Evolutionary conservation across 2,329 filamentous ascomycete species (phyloP).

Genomic region (Thielaviopsis populi): DNA sequence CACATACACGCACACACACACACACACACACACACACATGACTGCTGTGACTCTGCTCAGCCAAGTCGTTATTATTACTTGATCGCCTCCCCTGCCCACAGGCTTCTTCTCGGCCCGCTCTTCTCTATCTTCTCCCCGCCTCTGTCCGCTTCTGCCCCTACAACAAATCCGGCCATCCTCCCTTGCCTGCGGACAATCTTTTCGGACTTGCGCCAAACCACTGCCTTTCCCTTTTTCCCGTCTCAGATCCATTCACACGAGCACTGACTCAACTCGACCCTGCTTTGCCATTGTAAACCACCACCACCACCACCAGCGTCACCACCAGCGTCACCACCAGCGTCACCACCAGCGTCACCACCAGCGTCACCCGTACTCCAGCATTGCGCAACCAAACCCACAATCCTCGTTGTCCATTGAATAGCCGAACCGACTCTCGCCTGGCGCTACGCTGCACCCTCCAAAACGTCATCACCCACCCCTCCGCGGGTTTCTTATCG

Average conservation of each 20-base stretch:
- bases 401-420: neutral
- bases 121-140: neutral
- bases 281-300: neutral
- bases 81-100: no score
- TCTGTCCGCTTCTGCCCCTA: neutral
- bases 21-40: neutral
- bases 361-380: neutral
- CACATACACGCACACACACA: neutral
- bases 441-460: neutral
- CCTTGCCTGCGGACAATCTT: neutral
- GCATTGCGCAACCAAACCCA: neutral
- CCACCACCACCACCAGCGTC: neutral
- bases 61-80: neutral
- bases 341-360: neutral
- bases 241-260: neutral
- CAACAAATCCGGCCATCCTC: neutral
- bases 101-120: neutral
- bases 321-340: neutral
- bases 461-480: neutral
- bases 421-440: neutral
- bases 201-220: neutral
- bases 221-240: neutral
- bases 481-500: neutral
- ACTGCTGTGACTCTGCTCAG: neutral
- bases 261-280: neutral